A percentile compares a stretch with the other conserved stretches of the same genome.
phyloP scores from a whole-genome alignment of 1,284 basidiomycete genomes.

The Cutaneotrichosporon arboriforme region DNA sequence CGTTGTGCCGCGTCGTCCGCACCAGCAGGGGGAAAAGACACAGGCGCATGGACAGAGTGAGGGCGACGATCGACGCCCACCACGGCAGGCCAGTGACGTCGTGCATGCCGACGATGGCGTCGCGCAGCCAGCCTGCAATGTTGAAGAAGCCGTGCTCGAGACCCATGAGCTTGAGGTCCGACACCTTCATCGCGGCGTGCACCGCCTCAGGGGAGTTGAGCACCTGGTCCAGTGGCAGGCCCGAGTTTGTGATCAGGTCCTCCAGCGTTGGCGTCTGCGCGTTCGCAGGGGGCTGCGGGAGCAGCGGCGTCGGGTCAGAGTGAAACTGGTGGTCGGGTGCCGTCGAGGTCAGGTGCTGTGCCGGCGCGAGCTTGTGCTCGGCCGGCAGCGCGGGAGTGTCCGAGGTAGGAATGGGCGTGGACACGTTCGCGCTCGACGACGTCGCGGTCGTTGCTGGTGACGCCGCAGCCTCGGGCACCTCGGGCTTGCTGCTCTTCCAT shows the following conservation, averaged over 20 bases:
- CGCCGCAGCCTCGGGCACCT: not conserved
- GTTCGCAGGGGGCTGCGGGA: constrained; percentile 36
- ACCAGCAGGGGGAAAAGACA: constrained; percentile 67
- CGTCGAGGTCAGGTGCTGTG: constrained; percentile 14
- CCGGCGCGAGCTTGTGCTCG: constrained; percentile 11
- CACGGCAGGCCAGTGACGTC: constrained; percentile 71
- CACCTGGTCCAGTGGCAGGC: constrained; percentile 36
- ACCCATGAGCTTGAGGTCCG: constrained; percentile 72
- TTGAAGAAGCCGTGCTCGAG: constrained; percentile 55
- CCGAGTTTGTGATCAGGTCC: constrained; percentile 40
- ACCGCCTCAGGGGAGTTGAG: constrained; percentile 45
- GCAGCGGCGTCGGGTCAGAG: constrained; percentile 25
- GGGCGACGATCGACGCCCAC: constrained; percentile 74
- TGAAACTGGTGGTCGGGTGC: constrained; percentile 19
- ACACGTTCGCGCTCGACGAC: not conserved
- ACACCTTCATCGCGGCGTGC: constrained; percentile 57
- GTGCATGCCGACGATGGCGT: constrained; percentile 65
- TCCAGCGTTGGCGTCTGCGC: constrained; percentile 34
- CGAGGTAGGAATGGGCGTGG: constrained; percentile 8
- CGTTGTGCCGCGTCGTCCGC: constrained; percentile 60
- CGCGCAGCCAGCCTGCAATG: constrained; percentile 61
- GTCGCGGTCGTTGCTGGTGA: not conserved
- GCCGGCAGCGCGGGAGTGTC: constrained; percentile 8
- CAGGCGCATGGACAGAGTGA: constrained; percentile 64
- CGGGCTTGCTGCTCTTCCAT: constrained; percentile 11